Conservation (phyloP, 305 asterid species). For the Fraxinus platypoda region DNA sequence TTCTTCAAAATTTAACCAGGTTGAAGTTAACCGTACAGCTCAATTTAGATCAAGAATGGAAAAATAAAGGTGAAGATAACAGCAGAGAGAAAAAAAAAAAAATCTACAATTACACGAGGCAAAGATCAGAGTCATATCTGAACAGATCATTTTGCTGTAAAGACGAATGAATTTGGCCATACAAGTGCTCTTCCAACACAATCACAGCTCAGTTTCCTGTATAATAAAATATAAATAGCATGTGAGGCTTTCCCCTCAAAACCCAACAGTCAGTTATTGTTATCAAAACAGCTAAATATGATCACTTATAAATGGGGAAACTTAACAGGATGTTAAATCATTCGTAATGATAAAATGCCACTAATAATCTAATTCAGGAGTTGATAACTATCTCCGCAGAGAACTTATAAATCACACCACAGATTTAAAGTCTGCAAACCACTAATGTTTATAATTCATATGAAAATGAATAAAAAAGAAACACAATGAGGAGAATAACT, state of each 20-base stretch:
- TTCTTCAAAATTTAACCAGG: conserved; percentile 20
- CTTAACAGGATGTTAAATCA: not conserved
- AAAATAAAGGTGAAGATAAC: conserved; percentile 33
- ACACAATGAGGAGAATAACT: conserved; percentile 19
- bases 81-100: conserved; percentile 13
- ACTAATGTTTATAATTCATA: not conserved
- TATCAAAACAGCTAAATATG: not conserved
- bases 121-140: conserved; percentile 28
- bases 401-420: not conserved
- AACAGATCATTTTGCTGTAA: conserved; percentile 24
- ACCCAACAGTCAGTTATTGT: conserved; percentile 25
- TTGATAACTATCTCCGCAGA: not conserved
- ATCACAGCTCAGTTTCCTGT: conserved; percentile 46
- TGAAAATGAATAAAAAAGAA: conserved; percentile 10
- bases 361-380: not conserved
- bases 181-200: conserved; percentile 33
- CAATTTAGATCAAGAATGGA: conserved; percentile 29
- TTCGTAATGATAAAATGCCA: not conserved
- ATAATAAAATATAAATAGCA: conserved; percentile 24
- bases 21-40: conserved; percentile 35
- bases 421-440: not conserved
- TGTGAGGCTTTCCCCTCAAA: conserved; percentile 31
- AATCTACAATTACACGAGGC: conserved; percentile 38
- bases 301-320: not conserved
- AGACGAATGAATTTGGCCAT: conserved; percentile 27